phyloP scores from a whole-genome alignment of 2,329 filamentous ascomycete genomes.

The Alternaria tenuissima region DNA sequence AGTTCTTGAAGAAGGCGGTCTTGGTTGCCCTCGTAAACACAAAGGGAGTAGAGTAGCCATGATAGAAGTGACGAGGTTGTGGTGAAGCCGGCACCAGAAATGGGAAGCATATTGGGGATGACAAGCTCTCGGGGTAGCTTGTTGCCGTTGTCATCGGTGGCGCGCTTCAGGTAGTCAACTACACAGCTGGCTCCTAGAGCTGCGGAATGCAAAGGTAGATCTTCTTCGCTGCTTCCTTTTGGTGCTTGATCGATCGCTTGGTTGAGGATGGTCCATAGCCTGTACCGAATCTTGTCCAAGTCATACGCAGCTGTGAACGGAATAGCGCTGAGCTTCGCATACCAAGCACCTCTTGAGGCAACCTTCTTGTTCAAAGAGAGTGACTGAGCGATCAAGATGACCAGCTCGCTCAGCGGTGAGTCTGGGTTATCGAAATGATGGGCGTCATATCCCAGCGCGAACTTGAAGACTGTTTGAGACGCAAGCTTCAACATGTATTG shows the following conservation, averaged over 20 bases:
- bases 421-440: constrained; percentile 21
- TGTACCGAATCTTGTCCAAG: constrained; percentile 11
- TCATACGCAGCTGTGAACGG: constrained; percentile 18
- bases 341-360: constrained; percentile 19
- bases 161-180: constrained; percentile 30
- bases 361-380: constrained; percentile 24
- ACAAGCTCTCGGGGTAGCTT: constrained; percentile 27
- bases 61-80: constrained; percentile 34
- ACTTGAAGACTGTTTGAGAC: constrained; percentile 18
- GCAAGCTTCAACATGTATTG: constrained; percentile 28
- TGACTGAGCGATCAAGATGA: constrained; percentile 18
- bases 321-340: constrained; percentile 15
- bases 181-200: constrained; percentile 46
- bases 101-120: constrained; percentile 21
- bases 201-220: constrained; percentile 43
- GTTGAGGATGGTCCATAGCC: constrained; percentile 12
- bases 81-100: constrained; percentile 28
- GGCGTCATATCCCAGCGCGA: constrained; percentile 19
- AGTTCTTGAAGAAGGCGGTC: constrained; percentile 33
- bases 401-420: constrained; percentile 13
- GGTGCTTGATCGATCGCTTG: constrained; percentile 17
- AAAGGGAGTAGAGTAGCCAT: constrained; percentile 29
- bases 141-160: constrained; percentile 32
- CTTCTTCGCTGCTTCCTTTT: constrained; percentile 20
- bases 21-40: constrained; percentile 28